Evolutionary conservation across 331 rosid genomes (phyloP), one percentile per base, ranked within the genome.

Genomic region (Malus hybrid): DNA sequence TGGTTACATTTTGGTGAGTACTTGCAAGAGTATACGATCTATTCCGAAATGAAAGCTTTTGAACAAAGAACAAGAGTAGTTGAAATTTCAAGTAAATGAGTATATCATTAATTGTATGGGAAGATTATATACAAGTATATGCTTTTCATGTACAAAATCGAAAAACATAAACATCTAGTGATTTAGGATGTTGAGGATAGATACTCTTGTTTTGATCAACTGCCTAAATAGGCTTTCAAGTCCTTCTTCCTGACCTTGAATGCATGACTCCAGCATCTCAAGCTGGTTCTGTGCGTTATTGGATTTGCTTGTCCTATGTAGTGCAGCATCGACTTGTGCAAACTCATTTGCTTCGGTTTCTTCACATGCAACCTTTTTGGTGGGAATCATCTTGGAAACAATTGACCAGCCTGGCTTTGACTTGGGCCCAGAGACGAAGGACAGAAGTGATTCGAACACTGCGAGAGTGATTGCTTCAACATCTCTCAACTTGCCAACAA

Each of bases 381-480:
- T 16, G 57, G n/a, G 57, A 19, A 82, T 20, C 20, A 90, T 14
- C 78, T 78, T 86, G 28, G 87, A 78, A 29, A 87, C 74, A 53
- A 78, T 34, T 29, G 90, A 78, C 91, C 20, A 52, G 57, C 57
- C n/a, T 16, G 74, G 5, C 30, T 83, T 83, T 62, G 83, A 24
- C 74, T 77, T 87, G 62, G 80, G 63, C 7, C 85, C 83, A 1
- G 82, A 73, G 53, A 83, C 64, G 16, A 77, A 83, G 20, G 55
- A 56, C 74, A 90, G 15, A 29, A 87, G 36, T 44, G 69, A 74
- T 75, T 88, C 86, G 4, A 90, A 18, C 29, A 83, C 34, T 39
- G 67, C 65, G 22, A 75, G 3, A 16, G 85, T 78, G 60, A 81
- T 67, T 18, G 36, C 69, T 82, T 90, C 87, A 30, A 83, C 75